phyloP scores from a whole-genome alignment of 2,329 filamentous ascomycete species.

The Ilyonectria mors-panacis region DNA sequence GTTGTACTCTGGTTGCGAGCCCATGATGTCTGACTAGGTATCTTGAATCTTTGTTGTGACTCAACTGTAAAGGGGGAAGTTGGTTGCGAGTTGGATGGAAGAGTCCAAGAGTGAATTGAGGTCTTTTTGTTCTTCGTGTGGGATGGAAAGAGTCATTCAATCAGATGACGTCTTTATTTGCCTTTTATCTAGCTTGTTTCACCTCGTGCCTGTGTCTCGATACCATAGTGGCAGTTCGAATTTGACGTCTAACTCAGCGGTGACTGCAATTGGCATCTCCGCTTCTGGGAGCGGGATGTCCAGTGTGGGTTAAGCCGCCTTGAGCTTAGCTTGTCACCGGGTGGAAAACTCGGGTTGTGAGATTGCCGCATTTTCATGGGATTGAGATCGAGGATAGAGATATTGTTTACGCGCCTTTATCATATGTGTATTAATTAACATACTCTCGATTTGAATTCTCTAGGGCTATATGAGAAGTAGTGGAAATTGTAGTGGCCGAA shows the following conservation, averaged over 20 bases:
- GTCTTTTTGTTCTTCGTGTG: background rate
- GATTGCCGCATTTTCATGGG: too few species aligned
- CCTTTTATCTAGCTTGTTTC: conserved; percentile 2
- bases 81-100: background rate
- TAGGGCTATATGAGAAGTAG: too few species aligned
- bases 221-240: conserved; percentile 20
- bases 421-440: too few species aligned
- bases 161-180: background rate
- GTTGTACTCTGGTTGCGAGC: conserved; percentile 56
- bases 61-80: background rate
- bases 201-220: conserved; percentile 16
- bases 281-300: conserved; percentile 30
- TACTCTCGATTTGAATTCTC: too few species aligned
- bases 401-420: too few species aligned
- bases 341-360: background rate
- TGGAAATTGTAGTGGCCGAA: too few species aligned
- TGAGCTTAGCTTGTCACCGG: background rate
- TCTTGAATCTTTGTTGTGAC: background rate
- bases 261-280: conserved; percentile 26
- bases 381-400: too few species aligned
- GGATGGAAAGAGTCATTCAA: conserved; percentile 2
- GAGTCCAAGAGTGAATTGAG: background rate
- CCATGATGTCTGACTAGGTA: conserved; percentile 47
- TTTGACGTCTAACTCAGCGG: background rate
- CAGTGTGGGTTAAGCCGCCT: conserved; percentile 31